These are phyloP conservation scores for Lachancea sp. DNA, from an alignment of 805 yeast species.

Conservation along the genomic window DNA sequence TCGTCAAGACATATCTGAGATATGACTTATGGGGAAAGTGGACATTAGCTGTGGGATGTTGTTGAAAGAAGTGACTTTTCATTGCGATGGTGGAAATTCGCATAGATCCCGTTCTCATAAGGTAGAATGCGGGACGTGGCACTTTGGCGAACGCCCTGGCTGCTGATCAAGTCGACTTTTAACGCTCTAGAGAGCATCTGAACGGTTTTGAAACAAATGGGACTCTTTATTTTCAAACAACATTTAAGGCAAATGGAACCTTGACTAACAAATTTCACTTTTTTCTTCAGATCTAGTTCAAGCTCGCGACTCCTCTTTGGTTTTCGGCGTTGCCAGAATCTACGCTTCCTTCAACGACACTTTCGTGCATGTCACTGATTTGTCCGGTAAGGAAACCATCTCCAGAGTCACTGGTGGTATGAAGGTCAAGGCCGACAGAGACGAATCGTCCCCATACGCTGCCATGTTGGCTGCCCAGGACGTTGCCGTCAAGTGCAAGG, in stretches of 20 bases:
- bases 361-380: conserved; percentile 98
- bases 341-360: conserved; percentile 99
- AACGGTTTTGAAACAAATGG: too few species aligned
- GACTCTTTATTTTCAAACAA: too few species aligned
- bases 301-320: conserved; percentile 96
- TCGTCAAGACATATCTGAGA: too few species aligned
- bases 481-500: conserved; percentile 97
- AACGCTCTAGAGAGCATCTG: too few species aligned
- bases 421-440: conserved; percentile 99
- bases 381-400: conserved; percentile 99
- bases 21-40: too few species aligned
- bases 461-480: conserved; percentile 99
- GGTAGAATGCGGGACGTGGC: too few species aligned
- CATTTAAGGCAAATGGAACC: too few species aligned
- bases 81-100: too few species aligned
- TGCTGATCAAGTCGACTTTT: too few species aligned
- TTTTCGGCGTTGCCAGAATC: conserved; percentile 99
- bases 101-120: too few species aligned
- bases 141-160: too few species aligned
- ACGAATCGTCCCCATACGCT: conserved; percentile 99
- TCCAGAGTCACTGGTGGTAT: conserved; percentile 99
- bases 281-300: conserved; percentile 37
- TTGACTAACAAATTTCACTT: conserved; percentile 12
- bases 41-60: background rate
- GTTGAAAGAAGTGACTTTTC: background rate